Conservation (phyloP, 176 grass and related monocot genomes). For the bread wheat (Triticum aestivum) region DNA sequence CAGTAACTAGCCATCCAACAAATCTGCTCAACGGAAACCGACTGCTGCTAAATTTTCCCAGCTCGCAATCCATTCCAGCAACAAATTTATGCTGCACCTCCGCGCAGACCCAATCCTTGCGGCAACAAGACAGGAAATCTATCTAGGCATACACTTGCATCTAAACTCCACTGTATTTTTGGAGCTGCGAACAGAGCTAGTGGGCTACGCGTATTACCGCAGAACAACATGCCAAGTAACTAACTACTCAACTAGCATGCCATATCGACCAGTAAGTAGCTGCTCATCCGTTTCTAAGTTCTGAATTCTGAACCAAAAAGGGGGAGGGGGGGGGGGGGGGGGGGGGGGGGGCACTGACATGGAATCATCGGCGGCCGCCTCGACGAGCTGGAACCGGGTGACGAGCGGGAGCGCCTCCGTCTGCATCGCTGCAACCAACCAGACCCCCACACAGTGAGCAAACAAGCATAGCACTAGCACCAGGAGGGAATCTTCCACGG, state of each 20-base stretch:
- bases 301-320: neutral
- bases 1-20: neutral
- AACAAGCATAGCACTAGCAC: neutral
- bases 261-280: neutral
- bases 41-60: neutral
- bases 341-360: slow-evolving; percentile 25
- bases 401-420: slow-evolving; percentile 81
- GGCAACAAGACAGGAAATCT: neutral
- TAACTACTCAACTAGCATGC: neutral
- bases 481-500: neutral
- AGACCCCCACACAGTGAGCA: neutral
- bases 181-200: neutral
- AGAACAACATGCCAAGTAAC: neutral
- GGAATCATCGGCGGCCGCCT: slow-evolving; percentile 41
- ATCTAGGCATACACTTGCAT: neutral
- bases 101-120: neutral
- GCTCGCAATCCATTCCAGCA: neutral
- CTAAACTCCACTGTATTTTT: neutral
- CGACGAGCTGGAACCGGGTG: slow-evolving; percentile 56
- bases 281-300: neutral
- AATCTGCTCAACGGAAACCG: neutral
- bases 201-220: neutral
- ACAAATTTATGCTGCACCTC: neutral
- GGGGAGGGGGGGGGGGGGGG: neutral
- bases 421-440: slow-evolving; percentile 63